A percentile compares a stretch with the other conserved stretches of the same genome.
Conservation (phyloP, 331 rosid species). For the Arachis monticola region DNA sequence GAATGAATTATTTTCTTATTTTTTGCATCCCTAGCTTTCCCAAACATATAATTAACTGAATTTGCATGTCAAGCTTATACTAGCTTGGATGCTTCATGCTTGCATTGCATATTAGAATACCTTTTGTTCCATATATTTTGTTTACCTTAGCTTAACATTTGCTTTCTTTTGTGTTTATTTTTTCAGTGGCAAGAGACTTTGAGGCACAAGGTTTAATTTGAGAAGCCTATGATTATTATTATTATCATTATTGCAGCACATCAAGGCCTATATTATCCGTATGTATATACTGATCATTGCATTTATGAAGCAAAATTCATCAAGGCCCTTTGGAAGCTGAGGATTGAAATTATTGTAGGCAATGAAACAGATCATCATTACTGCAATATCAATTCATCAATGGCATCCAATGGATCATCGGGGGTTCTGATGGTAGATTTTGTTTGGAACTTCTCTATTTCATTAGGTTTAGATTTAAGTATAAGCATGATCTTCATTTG, state of each 20-base stretch:
- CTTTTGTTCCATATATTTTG: background rate
- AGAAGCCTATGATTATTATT: constrained; percentile 19
- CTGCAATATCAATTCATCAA: constrained; percentile 18
- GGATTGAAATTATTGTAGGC: background rate
- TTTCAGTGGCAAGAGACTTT: constrained; percentile 55
- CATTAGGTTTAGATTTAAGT: background rate
- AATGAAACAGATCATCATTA: constrained; percentile 10
- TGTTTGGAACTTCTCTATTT: background rate
- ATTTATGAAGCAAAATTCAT: constrained; percentile 25
- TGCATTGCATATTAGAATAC: constrained; percentile 4
- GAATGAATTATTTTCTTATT: background rate
- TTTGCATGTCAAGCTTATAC: constrained; percentile 7
- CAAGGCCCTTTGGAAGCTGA: constrained; percentile 12
- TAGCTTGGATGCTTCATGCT: constrained; percentile 8
- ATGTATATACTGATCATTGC: constrained; percentile 34
- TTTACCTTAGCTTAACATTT: background rate
- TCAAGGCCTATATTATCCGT: background rate
- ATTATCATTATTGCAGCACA: constrained; percentile 14
- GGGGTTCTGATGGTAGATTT: constrained; percentile 15
- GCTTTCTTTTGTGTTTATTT: constrained; percentile 25
- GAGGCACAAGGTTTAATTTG: constrained; percentile 54
- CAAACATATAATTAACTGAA: background rate
- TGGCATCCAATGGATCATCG: background rate
- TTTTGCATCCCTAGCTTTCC: background rate
- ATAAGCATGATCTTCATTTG: constrained; percentile 9